These are phyloP conservation scores for Amborella trichopoda DNA, from an alignment of 164 flowering plant genomes.

Conservation along the genomic window DNA sequence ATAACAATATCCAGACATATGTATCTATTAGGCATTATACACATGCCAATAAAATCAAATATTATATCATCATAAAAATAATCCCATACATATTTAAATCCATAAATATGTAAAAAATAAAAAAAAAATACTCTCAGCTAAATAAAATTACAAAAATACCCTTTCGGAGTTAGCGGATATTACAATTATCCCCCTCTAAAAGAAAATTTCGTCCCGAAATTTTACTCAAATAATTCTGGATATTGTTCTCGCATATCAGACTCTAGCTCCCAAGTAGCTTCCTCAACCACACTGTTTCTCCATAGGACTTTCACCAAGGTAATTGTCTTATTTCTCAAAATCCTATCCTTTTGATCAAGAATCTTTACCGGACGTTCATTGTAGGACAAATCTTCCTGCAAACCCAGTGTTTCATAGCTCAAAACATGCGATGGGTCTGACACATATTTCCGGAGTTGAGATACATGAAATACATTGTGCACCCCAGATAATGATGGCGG, in stretches of 20 bases:
- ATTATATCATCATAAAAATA: too few species aligned
- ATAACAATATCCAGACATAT: too few species aligned
- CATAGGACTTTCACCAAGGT: background rate
- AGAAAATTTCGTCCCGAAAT: too few species aligned
- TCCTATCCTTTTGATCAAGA: background rate
- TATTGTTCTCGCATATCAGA: background rate
- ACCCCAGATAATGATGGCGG: background rate
- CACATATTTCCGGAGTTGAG: background rate
- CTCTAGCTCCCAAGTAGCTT: background rate
- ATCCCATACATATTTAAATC: too few species aligned
- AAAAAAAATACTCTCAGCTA: too few species aligned
- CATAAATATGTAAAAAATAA: too few species aligned
- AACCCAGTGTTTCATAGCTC: background rate
- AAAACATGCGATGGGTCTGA: background rate
- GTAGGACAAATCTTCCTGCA: background rate
- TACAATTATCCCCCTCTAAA: too few species aligned
- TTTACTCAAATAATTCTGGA: background rate
- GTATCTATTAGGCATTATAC: too few species aligned
- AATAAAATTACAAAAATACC: too few species aligned
- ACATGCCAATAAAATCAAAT: too few species aligned
- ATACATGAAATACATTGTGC: background rate
- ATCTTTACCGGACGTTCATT: background rate
- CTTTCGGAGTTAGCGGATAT: too few species aligned
- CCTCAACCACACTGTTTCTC: background rate
- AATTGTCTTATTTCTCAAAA: background rate